Evolutionary conservation across 768 basidiomycete genomes (phyloP), one percentile per base, ranked within the genome.

Genomic region (Lyophyllum atratum): DNA sequence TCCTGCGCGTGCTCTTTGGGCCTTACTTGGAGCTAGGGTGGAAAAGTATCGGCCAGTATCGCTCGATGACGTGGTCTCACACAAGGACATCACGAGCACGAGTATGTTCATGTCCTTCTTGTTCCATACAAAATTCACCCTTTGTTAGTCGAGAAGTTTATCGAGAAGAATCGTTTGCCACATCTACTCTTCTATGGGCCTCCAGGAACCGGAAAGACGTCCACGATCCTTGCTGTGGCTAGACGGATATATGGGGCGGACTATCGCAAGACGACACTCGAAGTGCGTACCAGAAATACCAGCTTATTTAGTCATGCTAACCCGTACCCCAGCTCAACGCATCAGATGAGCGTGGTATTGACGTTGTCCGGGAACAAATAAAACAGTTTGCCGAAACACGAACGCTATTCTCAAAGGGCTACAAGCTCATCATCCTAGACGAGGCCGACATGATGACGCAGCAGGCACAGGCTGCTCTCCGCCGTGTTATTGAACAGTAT

Each of bases 371-470:
- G 49, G 97, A 98, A 72, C 95, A 98, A 78, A 95, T 99, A 71
- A 99, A 98, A 71, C 94, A 93, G 68, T 99, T 98, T 65, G 95
- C 97, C 1, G 93, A 95, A 74, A 98, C 95, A 14, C 85, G 94
- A 50, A 97, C 94, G 10, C 74, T 98, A 6, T 90, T 87, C 68
- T 85, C 93, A 12, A 95, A 95, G 66, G 93, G 93, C 17, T 98
- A 88, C 84, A 99, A 98, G 68, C 87, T 99, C 69, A 96, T 99
- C 72, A 87, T 99, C 59, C 85, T 99, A 31, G 97, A 99, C 64
- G 97, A 99, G 73, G 97, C 97, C n/a, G 97, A 99, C 79, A 97
- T 97, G 96, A 99, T 99, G 97, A 99, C 97, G 0, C 89, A 94
- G 60, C 90, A 92, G 54, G 97, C 97, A 1, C 97, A 99, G 69